Conservation (phyloP, 495 filamentous ascomycete species). For the Lasiosphaeris hirsuta region DNA sequence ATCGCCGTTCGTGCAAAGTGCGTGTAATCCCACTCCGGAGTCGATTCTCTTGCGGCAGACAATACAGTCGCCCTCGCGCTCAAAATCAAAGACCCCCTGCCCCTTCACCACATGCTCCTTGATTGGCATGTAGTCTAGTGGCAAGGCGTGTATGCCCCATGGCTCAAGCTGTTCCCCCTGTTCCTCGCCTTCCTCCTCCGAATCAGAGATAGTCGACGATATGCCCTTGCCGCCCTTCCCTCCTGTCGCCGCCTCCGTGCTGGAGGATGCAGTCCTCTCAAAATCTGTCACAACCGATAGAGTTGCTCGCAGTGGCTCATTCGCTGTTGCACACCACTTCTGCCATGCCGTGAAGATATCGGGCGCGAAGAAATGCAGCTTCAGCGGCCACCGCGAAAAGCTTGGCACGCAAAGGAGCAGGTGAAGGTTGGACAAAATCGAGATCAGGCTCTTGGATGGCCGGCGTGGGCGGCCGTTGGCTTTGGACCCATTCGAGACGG, state of each 20-base stretch:
- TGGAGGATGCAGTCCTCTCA: conserved; percentile 6
- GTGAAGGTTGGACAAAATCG: conserved; percentile 71
- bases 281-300: conserved; percentile 58
- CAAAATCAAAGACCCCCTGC: conserved; percentile 57
- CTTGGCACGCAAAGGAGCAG: conserved; percentile 71
- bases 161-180: conserved; percentile 9
- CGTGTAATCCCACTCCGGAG: conserved; percentile 49
- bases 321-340: conserved; percentile 50
- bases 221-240: not conserved
- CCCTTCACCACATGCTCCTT: conserved; percentile 72
- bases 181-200: conserved; percentile 4
- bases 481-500: conserved; percentile 35
- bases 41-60: conserved; percentile 57
- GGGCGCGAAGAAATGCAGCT: conserved; percentile 70
- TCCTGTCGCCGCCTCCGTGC: not conserved
- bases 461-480: conserved; percentile 45
- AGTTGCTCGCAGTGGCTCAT: conserved; percentile 44
- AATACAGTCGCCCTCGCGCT: conserved; percentile 55
- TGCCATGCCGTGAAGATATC: conserved; percentile 70
- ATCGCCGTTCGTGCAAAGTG: conserved; percentile 63
- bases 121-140: conserved; percentile 62
- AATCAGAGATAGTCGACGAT: too few species aligned
- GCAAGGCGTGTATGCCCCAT: conserved; percentile 54
- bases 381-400: conserved; percentile 79
- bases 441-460: conserved; percentile 55